Base-by-base conservation (phyloP, 163 green algal genomes). In the Prototheca cutis region DNA sequence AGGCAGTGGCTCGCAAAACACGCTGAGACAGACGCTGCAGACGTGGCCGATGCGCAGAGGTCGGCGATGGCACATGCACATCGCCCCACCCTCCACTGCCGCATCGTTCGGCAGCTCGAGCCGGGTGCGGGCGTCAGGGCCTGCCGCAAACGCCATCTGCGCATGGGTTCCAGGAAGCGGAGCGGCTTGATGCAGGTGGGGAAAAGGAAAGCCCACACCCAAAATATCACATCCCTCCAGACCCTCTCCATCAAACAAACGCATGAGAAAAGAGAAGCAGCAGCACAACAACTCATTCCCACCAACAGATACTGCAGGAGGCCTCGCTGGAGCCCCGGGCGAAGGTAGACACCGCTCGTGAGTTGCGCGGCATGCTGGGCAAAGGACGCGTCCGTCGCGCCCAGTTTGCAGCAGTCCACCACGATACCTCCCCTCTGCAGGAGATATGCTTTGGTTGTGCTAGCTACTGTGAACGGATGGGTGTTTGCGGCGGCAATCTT, bases 1-100 rank as follows among this genome's bases (percentile, higher is more conserved):
- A 6, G 63, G 34, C 13, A 69, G 52, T 28, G 73, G 58, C 53
- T 76, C 13, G 66, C 86, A 95, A 73, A 95, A 96, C 32, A 96
- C 89, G 39, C 84, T 92, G 21, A 96, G 78, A 65, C 88, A 96
- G 27, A 95, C 88, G 3, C 77, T 91, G 78, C 88, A 96, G 29
- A 96, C 90, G 34, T 61, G 60, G 32, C 58, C 7, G 8, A 57
- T 27, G 5, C 7, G n/a, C 40, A 48, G 21, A 23, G 23, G 48
- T 21, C 39, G 2, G 24, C 31, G 25, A 72, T 96, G 89, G 68
- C 89, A 96, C 77, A 96, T 96, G 72, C 88, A 96, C 4, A 86
- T 85, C 3, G 88, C 85, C 0, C 82, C 68, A 71, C 95, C 95
- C 59, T 96, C 84, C 13, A 95, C 86, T 6, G 74, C 76, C 28